Base-by-base conservation (phyloP, 345 rosid species). In the Acer saccharum region DNA sequence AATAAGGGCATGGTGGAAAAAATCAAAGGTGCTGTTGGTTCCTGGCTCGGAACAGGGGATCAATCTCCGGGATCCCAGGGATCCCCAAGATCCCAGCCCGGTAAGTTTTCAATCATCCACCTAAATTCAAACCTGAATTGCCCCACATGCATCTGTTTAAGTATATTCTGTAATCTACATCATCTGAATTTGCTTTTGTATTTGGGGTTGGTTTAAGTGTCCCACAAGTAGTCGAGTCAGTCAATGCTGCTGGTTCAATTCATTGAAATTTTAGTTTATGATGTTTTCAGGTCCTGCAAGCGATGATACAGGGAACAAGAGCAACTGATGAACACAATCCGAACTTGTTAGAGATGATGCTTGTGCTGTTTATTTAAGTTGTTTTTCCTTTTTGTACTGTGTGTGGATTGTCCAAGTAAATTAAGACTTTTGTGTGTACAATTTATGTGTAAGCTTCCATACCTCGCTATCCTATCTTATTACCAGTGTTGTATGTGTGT, bases 21-120 rank as follows among this genome's bases (percentile, higher is more conserved):
- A 82, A 52, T 92, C 35, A 90, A 55, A 79, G 91, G 80, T 27
- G 84, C 91, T 0, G 92, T 87, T 41, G 90, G 86, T 25, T 90
- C 97, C 0, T 85, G 89, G 93, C 35, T 91, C 41, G 79, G 89
- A 10, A 89, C 87, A 79, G 73, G 73, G 1, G 79, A 35, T 6
- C 86, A 78, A 29, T 10, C 77, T 16, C 81, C 44, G 44, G 8
- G 32, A 29, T 29, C 32, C 32, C 32, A 2, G 29, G 29, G 29
- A 27, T 27, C 29, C 29, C 29, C 1, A 29, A 2, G 9, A 41
- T 5, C 44, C 44, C 44, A 41, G 44, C 44, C 54, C 17, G 85
- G 88, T 85, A 86, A 79, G 60, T 62, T 25, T 44, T 41, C 8
- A 2, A 29, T 29, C 32, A 29, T 29, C 32, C 32, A 29, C 4